Base-by-base conservation (phyloP, 2,329 filamentous ascomycete species). In the Fusarium sp. region DNA sequence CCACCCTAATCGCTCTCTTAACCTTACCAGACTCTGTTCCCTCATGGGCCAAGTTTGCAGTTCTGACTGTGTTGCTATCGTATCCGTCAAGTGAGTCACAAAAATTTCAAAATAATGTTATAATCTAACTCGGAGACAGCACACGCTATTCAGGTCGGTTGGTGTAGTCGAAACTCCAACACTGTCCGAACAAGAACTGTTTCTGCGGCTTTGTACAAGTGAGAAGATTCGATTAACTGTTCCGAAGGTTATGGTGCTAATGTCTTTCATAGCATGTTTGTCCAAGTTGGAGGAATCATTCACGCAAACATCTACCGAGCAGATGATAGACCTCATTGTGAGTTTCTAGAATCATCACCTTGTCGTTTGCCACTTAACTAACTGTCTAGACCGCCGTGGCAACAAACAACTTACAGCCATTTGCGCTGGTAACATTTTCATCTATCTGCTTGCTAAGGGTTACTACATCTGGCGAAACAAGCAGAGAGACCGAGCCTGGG, bases 111-210 rank as follows among this genome's bases (percentile, higher is more conserved):
- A 64, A 3, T 2, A 6, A 4, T 10, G 3, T 2, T 13, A 11
- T 29, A 1, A 14, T 27, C 52, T 71, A 31, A 65, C 64, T 40
- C 2, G 1, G 2, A 29, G n/a, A 82, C 2, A 77, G 76, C 75
- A 20, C 78, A 80, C 40, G 78, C 79, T 11, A 79, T 82, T 31
- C 76, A 87, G 35, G 89, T 91, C 1, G 89, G 86, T 0, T 87
- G 89, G 79, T 89, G 86, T 1, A 90, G 88, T 3, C 85, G 89
- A 47, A 92, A 92, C 76, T 87, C 89, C 1, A 89, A 89, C 47
- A 85, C 87, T 2, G 90, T 92, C 1, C 85, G 89, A 5, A 91
- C 90, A 2, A 82, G 90, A 7, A 89, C 90, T 1, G 88, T 92
- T 3, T 87, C 88, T 0, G 86, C 87, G 0, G 89, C 89, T 0